Percentiles rank a stretch among this genome's conserved stretches.
Conservation (phyloP, 371 early-diverging fungal genomes). For the Apophysomyces ossiformis region DNA sequence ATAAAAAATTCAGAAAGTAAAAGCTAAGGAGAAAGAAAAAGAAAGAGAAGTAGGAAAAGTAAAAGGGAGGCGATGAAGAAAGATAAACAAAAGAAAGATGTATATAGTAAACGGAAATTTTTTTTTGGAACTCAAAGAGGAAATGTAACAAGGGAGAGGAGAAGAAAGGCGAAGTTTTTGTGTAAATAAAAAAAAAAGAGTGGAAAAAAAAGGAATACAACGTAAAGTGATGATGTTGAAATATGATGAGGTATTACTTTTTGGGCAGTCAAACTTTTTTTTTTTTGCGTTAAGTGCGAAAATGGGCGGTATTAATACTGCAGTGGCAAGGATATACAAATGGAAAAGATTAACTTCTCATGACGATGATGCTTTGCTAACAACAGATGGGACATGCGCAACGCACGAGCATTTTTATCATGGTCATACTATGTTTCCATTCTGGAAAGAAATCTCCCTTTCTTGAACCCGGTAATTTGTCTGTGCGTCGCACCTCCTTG, state of each 20-base stretch:
- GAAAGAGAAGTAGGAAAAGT: too few species aligned
- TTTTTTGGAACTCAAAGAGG: constrained; percentile 7
- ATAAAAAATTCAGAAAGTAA: not conserved
- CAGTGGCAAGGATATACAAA: not conserved
- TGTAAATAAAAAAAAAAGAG: too few species aligned
- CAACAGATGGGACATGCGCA: constrained; percentile 8
- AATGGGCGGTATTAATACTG: constrained; percentile 1
- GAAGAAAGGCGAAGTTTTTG: not conserved
- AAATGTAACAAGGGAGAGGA: not conserved
- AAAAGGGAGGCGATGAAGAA: too few species aligned
- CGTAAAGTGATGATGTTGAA: constrained; percentile 9
- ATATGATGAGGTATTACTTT: constrained; percentile 10
- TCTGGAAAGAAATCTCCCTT: constrained; percentile 9
- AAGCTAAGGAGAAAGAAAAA: not conserved
- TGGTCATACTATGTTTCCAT: constrained; percentile 6
- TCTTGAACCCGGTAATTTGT: constrained; percentile 11
- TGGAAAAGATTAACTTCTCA: constrained; percentile 10
- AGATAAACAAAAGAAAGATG: not conserved
- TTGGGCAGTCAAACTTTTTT: constrained; percentile 6
- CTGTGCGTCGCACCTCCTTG: constrained; percentile 7
- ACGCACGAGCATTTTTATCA: constrained; percentile 11
- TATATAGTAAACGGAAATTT: constrained; percentile 3
- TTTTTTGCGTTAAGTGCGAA: constrained; percentile 1
- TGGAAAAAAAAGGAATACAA: not conserved
- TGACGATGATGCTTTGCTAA: constrained; percentile 4